Percentiles rank a stretch among this genome's conserved stretches.
These are phyloP conservation scores for Flaveria robusta DNA, from an alignment of 129 eudicot species.

Conservation along the genomic window DNA sequence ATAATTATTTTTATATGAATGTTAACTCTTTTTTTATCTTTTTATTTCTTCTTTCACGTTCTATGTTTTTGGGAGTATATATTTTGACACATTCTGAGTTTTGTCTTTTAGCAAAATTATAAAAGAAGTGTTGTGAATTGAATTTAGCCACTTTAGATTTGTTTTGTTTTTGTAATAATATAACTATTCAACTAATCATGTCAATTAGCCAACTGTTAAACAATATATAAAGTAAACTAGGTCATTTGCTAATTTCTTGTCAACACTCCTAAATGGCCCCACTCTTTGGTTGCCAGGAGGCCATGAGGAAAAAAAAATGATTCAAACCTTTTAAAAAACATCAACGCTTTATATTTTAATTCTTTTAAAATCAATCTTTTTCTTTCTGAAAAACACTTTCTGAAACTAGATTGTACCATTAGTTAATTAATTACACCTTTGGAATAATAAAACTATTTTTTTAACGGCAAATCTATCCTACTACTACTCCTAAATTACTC, in stretches of 20 bases:
- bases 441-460: too few species aligned
- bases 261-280: constrained; percentile 50
- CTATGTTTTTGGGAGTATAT: background rate
- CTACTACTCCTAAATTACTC: too few species aligned
- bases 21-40: background rate
- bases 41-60: background rate
- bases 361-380: too few species aligned
- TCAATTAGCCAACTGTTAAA: constrained; percentile 59
- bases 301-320: constrained; percentile 33
- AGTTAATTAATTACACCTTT: background rate
- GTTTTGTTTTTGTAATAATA: constrained; percentile 22
- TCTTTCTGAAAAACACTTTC: too few species aligned
- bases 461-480: too few species aligned
- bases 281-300: constrained; percentile 56
- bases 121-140: constrained; percentile 45
- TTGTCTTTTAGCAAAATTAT: constrained; percentile 28
- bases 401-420: background rate
- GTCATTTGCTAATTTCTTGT: constrained; percentile 43
- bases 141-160: constrained; percentile 49
- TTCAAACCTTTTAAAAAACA: constrained; percentile 20
- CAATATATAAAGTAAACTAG: constrained; percentile 42
- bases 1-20: background rate
- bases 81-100: background rate
- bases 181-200: constrained; percentile 38
- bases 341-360: constrained; percentile 4